Evolutionary conservation across 139 green algal species (phyloP).

Genomic region (Coccomyxa sp.): DNA sequence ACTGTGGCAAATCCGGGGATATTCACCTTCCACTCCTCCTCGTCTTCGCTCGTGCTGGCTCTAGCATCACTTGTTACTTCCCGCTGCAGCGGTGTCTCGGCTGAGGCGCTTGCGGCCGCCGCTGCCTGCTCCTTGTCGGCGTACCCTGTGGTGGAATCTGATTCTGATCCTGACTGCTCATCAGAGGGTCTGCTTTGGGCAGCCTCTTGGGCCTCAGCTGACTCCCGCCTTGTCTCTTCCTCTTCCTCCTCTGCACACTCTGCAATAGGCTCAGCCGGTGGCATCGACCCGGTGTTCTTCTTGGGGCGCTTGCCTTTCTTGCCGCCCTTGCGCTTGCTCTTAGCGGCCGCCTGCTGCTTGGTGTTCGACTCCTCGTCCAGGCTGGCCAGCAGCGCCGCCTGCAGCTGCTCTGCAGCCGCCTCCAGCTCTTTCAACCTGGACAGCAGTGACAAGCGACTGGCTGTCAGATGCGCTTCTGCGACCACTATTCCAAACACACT

Average conservation of each 20-base stretch:
- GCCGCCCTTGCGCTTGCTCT: constrained; percentile 24
- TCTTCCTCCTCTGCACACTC: too few relatives aligned
- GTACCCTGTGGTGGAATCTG: not conserved
- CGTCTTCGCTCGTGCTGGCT: too few relatives aligned
- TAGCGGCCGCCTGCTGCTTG: not conserved
- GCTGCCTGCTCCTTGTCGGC: not conserved
- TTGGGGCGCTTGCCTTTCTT: constrained; percentile 32
- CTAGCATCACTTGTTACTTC: too few relatives aligned
- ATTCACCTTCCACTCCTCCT: too few relatives aligned
- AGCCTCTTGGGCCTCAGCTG: too few relatives aligned
- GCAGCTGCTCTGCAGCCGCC: constrained; percentile 22
- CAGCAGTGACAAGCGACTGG: not conserved
- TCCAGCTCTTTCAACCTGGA: constrained; percentile 20
- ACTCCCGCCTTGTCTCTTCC: too few relatives aligned
- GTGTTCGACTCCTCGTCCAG: constrained; percentile 13
- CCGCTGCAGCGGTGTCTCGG: not conserved
- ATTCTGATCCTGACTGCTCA: too few relatives aligned
- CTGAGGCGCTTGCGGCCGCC: not conserved
- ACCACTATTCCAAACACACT: not conserved
- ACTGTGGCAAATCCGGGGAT: too few relatives aligned
- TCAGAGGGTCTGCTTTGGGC: too few relatives aligned
- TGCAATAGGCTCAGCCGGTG: too few relatives aligned
- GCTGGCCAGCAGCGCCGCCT: constrained; percentile 51
- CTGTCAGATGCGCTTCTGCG: not conserved
- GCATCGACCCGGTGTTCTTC: not conserved